Conservation (phyloP, 2,329 filamentous ascomycete genomes). For the Fusarium albidum region DNA sequence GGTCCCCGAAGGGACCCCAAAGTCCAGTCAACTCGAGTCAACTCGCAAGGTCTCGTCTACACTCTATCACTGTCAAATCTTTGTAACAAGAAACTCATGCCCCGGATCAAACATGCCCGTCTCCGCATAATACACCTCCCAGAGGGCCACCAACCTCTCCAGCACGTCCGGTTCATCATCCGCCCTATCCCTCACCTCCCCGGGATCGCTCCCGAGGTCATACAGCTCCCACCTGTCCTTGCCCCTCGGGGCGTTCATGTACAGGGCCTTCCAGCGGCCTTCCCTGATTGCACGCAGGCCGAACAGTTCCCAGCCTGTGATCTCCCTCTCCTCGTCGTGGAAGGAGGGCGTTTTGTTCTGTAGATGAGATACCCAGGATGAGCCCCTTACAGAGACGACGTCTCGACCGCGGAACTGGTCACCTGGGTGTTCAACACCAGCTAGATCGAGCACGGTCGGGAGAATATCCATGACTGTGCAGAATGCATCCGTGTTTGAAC, state of each 20-base stretch:
- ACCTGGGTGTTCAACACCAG: slow-evolving; percentile 49
- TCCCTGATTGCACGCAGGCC: slow-evolving; percentile 61
- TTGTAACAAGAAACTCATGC: slow-evolving; percentile 8
- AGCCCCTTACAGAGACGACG: slow-evolving; percentile 59
- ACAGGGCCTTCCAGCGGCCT: slow-evolving; percentile 61
- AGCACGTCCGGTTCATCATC: slow-evolving; percentile 6
- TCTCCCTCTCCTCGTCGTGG: slow-evolving; percentile 55
- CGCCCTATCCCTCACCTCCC: slow-evolving; percentile 19
- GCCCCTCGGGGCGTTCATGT: slow-evolving; percentile 18
- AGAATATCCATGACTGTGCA: slow-evolving; percentile 59
- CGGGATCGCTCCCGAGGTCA: slow-evolving; percentile 15
- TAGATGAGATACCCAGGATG: slow-evolving; percentile 30
- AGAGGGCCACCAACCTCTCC: slow-evolving; percentile 16
- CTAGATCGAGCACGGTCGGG: slow-evolving; percentile 57
- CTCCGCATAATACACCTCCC: slow-evolving; percentile 25
- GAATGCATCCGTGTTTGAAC: slow-evolving; percentile 45
- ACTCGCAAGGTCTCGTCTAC: no score
- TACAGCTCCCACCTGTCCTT: slow-evolving; percentile 28
- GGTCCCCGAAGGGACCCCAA: no score
- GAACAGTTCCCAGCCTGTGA: slow-evolving; percentile 65
- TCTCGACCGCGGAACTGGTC: slow-evolving; percentile 51
- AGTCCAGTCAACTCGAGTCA: no score
- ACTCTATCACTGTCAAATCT: not conserved
- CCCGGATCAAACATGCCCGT: slow-evolving; percentile 25
- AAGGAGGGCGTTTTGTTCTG: slow-evolving; percentile 48